Conservation (phyloP, 345 rosid species). For the Sonneratia alba region DNA sequence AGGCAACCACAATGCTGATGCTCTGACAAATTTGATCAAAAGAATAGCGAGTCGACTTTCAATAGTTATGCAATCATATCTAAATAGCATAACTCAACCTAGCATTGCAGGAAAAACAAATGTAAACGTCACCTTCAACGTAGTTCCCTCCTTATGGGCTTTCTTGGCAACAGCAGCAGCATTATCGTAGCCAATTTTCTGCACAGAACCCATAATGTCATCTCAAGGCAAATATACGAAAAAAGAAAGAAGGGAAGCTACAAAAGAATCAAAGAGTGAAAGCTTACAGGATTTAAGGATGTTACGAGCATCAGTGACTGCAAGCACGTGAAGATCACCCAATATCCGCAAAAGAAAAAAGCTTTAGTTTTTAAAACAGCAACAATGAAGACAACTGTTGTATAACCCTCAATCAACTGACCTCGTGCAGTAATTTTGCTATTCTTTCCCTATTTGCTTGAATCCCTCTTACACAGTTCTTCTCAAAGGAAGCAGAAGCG, state of each 20-base stretch:
- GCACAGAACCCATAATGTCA: conserved; percentile 13
- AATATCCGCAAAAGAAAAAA: conserved; percentile 14
- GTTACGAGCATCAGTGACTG: conserved; percentile 99
- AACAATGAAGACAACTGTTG: conserved; percentile 3
- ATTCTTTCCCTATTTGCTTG: conserved; percentile 83
- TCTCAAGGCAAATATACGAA: not conserved
- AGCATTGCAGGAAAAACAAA: not conserved
- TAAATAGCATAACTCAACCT: not conserved
- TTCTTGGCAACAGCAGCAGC: conserved; percentile 99
- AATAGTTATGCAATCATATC: not conserved
- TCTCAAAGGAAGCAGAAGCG: conserved; percentile 90
- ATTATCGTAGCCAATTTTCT: conserved; percentile 96
- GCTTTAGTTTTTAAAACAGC: conserved; percentile 1
- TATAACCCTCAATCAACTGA: conserved; percentile 12
- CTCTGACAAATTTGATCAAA: not conserved
- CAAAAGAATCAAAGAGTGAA: not conserved
- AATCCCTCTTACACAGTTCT: conserved; percentile 85
- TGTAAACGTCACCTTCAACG: conserved; percentile 61
- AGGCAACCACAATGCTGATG: not conserved
- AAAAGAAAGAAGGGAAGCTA: not conserved
- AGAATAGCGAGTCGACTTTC: not conserved
- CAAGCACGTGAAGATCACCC: conserved; percentile 20
- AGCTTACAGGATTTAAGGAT: conserved; percentile 86
- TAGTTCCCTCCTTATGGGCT: conserved; percentile 90
- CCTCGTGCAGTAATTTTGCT: conserved; percentile 88